Evolutionary conservation across 306 rosid genomes (phyloP).

Genomic region (Pyrus bretschneideri): DNA sequence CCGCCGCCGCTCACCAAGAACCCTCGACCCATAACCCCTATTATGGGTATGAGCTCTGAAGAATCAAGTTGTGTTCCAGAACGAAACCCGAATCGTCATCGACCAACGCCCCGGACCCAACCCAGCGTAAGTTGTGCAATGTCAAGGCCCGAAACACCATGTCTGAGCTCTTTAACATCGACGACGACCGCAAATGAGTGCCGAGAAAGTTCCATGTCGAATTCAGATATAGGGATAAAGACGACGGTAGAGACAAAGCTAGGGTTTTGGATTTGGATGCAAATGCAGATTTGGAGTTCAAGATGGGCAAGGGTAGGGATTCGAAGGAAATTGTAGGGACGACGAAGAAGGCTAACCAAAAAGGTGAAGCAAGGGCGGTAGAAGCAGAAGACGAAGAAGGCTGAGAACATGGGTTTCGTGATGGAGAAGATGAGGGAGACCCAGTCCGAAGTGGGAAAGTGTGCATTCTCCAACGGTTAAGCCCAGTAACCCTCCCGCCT

Average conservation of each 20-base stretch:
- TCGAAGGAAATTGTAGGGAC: constrained; percentile 53
- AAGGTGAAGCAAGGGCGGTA: constrained; percentile 62
- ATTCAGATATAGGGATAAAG: constrained; percentile 25
- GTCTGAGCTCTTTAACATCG: constrained; percentile 54
- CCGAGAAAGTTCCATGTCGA: constrained; percentile 35
- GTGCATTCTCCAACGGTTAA: constrained; percentile 14
- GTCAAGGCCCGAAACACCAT: constrained; percentile 45
- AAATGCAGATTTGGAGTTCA: constrained; percentile 33
- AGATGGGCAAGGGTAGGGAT: constrained; percentile 60
- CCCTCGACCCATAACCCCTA: not conserved
- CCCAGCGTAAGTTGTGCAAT: constrained; percentile 75
- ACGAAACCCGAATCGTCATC: constrained; percentile 16
- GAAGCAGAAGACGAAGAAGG: constrained; percentile 51
- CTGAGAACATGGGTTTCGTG: constrained; percentile 7
- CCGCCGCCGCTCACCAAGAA: constrained; percentile 7
- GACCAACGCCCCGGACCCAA: constrained; percentile 22
- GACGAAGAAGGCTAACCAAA: constrained; percentile 73
- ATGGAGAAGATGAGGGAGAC: constrained; percentile 47
- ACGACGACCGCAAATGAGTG: constrained; percentile 32
- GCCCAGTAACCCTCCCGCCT: too few species aligned
- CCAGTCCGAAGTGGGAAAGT: constrained; percentile 76
- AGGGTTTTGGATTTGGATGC: constrained; percentile 39
- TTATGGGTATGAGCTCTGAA: constrained; percentile 42
- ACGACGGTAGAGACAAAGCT: constrained; percentile 10
- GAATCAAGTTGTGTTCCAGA: constrained; percentile 62